Evolutionary conservation across 306 rosid genomes (phyloP).

Genomic region (Astragalus membranaceus): DNA sequence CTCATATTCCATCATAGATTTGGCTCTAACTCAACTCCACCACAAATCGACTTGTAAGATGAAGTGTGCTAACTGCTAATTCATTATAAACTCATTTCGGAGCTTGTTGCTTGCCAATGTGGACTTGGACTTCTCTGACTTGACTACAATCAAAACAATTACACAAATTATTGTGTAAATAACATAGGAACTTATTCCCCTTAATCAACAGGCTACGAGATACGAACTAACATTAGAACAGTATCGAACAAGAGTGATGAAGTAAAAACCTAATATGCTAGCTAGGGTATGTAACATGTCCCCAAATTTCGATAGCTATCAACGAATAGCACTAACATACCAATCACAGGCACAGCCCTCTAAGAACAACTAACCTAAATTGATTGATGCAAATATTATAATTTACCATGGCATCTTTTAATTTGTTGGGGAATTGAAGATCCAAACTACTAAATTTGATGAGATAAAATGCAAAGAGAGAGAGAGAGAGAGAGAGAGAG

Average conservation of each 20-base stretch:
- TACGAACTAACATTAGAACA: background rate
- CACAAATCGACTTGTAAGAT: too few relatives aligned
- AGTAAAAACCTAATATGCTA: background rate
- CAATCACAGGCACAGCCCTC: background rate
- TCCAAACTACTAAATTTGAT: background rate
- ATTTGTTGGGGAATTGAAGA: background rate
- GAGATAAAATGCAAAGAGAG: background rate
- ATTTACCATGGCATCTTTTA: background rate
- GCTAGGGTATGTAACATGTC: background rate
- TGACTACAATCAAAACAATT: background rate
- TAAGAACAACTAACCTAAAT: background rate
- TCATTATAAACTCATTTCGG: too few relatives aligned
- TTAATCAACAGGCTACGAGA: background rate
- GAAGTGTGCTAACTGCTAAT: too few relatives aligned
- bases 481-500: background rate
- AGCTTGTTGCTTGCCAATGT: too few relatives aligned
- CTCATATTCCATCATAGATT: too few relatives aligned
- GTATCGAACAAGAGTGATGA: background rate
- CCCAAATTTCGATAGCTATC: background rate
- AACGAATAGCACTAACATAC: background rate
- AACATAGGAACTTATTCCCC: background rate
- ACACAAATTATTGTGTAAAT: background rate
- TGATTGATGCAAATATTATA: background rate
- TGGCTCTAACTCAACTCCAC: too few relatives aligned
- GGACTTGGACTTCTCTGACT: too few relatives aligned